Evolutionary conservation across 805 yeast genomes (phyloP).

Genomic region (Cyberlindnera euphorbiiphila): DNA sequence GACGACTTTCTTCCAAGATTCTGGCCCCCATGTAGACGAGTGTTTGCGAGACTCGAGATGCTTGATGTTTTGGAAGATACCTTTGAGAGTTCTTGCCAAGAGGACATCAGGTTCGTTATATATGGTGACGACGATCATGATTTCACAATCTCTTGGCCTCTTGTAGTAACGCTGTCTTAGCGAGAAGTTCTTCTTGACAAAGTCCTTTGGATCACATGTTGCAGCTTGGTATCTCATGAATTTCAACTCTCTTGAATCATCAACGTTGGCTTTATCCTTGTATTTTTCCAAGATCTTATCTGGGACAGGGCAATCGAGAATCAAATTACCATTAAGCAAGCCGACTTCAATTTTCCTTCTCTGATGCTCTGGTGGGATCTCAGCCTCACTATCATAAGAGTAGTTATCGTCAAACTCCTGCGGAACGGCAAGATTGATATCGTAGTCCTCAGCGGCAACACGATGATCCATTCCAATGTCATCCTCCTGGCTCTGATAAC

Average conservation of each 20-base stretch:
- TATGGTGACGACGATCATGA: constrained; percentile 82
- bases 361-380: constrained; percentile 42
- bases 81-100: constrained; percentile 81
- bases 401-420: constrained; percentile 12
- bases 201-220: constrained; percentile 84
- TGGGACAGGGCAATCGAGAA: constrained; percentile 88
- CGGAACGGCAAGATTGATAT: constrained; percentile 18
- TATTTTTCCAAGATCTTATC: constrained; percentile 55
- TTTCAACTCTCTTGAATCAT: constrained; percentile 57
- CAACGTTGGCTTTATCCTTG: constrained; percentile 35
- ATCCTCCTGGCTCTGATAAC: constrained; percentile 30
- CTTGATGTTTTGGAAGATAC: constrained; percentile 82
- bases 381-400: constrained; percentile 38
- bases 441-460: constrained; percentile 27
- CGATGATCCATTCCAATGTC: constrained; percentile 33
- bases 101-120: constrained; percentile 85
- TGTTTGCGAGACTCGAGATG: constrained; percentile 64
- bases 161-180: constrained; percentile 77
- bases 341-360: constrained; percentile 31
- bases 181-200: constrained; percentile 59
- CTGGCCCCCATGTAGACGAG: constrained; percentile 86
- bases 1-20: constrained; percentile 91
- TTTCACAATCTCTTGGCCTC: constrained; percentile 78
- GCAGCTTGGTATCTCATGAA: constrained; percentile 93
- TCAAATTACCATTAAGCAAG: constrained; percentile 64